phyloP scores from a whole-genome alignment of 805 yeast genomes.

The Yarrowia sp. region DNA sequence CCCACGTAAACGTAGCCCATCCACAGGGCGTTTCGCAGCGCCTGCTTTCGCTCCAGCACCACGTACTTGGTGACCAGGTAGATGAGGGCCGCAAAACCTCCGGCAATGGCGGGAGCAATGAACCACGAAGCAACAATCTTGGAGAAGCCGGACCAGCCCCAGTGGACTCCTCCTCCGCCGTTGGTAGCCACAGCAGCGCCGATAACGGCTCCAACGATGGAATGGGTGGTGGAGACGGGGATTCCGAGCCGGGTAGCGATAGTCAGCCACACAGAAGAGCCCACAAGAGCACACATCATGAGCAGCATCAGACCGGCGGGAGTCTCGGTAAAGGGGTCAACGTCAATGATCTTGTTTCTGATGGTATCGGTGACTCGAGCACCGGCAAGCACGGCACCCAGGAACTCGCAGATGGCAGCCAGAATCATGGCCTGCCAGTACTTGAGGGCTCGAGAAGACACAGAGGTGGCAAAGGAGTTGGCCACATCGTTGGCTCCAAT shows the following conservation, averaged over 20 bases:
- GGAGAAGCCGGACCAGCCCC: slow-evolving; percentile 74
- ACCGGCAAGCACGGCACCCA: slow-evolving; percentile 78
- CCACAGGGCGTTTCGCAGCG: slow-evolving; percentile 62
- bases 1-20: slow-evolving; percentile 69
- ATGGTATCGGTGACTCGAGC: slow-evolving; percentile 77
- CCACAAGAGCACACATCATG: slow-evolving; percentile 77
- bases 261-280: slow-evolving; percentile 73
- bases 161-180: slow-evolving; percentile 64
- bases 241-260: slow-evolving; percentile 70
- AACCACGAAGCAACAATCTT: slow-evolving; percentile 82
- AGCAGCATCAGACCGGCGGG: slow-evolving; percentile 78
- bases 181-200: slow-evolving; percentile 78
- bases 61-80: slow-evolving; percentile 65
- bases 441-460: slow-evolving; percentile 70
- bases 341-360: slow-evolving; percentile 66
- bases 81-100: slow-evolving; percentile 63
- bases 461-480: slow-evolving; percentile 78
- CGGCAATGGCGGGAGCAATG: slow-evolving; percentile 76
- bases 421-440: slow-evolving; percentile 80
- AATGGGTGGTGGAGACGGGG: slow-evolving; percentile 85
- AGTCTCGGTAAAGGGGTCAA: slow-evolving; percentile 56
- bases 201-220: slow-evolving; percentile 76
- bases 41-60: slow-evolving; percentile 66
- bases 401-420: slow-evolving; percentile 73
- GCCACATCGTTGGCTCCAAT: slow-evolving; percentile 86